Evolutionary conservation across 108 stramenopile genomes (phyloP), one percentile per base, ranked within the genome.

Genomic region (Bacterosira constricta): DNA sequence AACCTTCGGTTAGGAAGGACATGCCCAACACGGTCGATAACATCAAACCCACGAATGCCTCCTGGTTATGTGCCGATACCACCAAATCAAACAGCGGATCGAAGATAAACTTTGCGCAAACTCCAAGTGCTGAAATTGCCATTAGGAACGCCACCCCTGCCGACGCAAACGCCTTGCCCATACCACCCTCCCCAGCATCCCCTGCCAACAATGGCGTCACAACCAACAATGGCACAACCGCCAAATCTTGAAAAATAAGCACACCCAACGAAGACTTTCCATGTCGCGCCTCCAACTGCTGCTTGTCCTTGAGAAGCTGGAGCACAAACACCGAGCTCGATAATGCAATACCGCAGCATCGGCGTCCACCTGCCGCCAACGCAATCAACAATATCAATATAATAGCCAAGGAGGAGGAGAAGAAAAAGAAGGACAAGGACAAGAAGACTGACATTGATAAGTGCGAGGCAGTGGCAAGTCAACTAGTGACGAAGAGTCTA

Each of bases 321-420:
- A 97, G 77, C 26, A 97, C 97, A 85, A 97, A 97, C 36, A 96
- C 97, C n/a, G 93, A 95, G 63, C 89, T 90, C 9, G 83, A 88
- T 4, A 97, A 81, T 10, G 96, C 93, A n/a, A n/a, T n/a, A n/a
- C n/a, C n/a, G n/a, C n/a, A n/a, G n/a, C n/a, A n/a, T n/a, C n/a
- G n/a, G n/a, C n/a, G n/a, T n/a, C n/a, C n/a, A n/a, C n/a, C n/a
- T n/a, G n/a, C n/a, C n/a, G n/a, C n/a, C n/a, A n/a, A n/a, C n/a
- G n/a, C n/a, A n/a, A n/a, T n/a, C n/a, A n/a, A n/a, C n/a, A n/a
- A n/a, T n/a, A n/a, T n/a, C n/a, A n/a, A n/a, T n/a, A n/a, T n/a
- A n/a, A n/a, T n/a, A n/a, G n/a, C n/a, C n/a, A n/a, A 4, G 17
- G 20, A 53, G 11, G 20, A 35, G 31, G n/a, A 66, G 30, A 53